Conservation (phyloP, 192 early-diverging fungal species). For the Powellomyces hirtus region DNA sequence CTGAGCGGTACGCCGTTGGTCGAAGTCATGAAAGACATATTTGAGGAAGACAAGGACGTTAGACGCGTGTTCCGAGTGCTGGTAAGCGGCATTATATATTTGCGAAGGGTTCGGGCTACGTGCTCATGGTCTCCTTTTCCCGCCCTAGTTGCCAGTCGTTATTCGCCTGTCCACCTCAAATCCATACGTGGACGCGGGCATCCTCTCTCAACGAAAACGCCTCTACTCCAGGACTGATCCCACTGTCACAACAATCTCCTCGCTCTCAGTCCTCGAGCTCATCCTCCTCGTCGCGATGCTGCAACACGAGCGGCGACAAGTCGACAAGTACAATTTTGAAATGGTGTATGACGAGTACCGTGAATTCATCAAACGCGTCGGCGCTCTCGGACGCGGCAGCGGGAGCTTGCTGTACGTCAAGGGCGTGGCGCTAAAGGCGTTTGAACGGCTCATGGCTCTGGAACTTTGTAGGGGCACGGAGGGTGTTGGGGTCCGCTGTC, state of each 20-base stretch:
- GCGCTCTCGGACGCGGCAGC: background rate
- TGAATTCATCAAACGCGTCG: slow-evolving; percentile 47
- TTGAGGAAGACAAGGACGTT: slow-evolving; percentile 22
- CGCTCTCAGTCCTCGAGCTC: slow-evolving; percentile 77
- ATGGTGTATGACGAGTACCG: slow-evolving; percentile 94
- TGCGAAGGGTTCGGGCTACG: too few species aligned
- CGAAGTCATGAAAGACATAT: background rate
- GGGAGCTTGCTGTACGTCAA: slow-evolving; percentile 49
- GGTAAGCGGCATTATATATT: too few species aligned
- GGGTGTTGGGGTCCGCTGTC: slow-evolving; percentile 51
- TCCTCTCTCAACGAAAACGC: background rate
- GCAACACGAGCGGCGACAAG: slow-evolving; percentile 64
- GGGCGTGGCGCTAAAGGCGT: slow-evolving; percentile 38
- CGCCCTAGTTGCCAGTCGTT: background rate
- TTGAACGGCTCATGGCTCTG: slow-evolving; percentile 19
- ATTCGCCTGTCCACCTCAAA: slow-evolving; percentile 20
- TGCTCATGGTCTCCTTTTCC: too few species aligned
- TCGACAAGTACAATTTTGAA: slow-evolving; percentile 83
- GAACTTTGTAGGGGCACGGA: slow-evolving; percentile 45
- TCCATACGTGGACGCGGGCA: slow-evolving; percentile 29
- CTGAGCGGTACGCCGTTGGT: background rate
- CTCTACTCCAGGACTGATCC: background rate
- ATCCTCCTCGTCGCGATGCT: slow-evolving; percentile 77
- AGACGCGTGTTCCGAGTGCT: slow-evolving; percentile 20
- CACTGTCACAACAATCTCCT: slow-evolving; percentile 45